Evolutionary conservation across 2,329 filamentous ascomycete genomes (phyloP).

Genomic region (Aspergillus ruber): DNA sequence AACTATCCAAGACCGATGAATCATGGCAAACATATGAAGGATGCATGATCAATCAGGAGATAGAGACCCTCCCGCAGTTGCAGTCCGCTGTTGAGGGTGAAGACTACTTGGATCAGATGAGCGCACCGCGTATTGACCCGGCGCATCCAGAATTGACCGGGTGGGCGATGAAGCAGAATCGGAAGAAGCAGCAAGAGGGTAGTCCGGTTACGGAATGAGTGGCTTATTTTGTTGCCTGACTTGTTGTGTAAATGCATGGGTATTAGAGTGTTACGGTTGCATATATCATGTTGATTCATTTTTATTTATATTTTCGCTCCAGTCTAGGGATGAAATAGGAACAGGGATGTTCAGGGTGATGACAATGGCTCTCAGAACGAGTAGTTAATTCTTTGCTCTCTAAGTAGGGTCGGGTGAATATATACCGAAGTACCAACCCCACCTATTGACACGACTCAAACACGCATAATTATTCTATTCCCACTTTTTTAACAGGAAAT

Average conservation of each 20-base stretch:
- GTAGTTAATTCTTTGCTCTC: too few relatives aligned
- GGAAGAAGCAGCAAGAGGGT: constrained; percentile 26
- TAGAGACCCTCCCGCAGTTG: constrained; percentile 42
- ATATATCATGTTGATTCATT: background rate
- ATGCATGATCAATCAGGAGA: constrained; percentile 55
- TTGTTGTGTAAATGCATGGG: background rate
- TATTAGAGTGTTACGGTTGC: background rate
- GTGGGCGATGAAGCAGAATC: constrained; percentile 40
- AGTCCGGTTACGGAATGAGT: constrained; percentile 14
- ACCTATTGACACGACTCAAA: background rate
- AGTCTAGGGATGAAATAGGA: too few relatives aligned
- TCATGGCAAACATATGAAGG: constrained; percentile 72
- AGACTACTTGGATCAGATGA: constrained; percentile 58
- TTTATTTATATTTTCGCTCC: background rate
- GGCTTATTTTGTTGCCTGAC: background rate
- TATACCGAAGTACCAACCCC: background rate
- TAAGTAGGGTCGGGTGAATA: background rate
- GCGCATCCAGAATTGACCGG: constrained; percentile 38
- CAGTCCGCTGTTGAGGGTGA: constrained; percentile 51
- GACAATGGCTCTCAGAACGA: too few relatives aligned
- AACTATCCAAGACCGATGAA: constrained; percentile 46
- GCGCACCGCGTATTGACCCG: constrained; percentile 46
- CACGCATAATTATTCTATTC: too few relatives aligned
- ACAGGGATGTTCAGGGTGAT: too few relatives aligned
- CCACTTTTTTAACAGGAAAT: too few relatives aligned